Evolutionary conservation across 208 protist species (phyloP), one percentile per base, ranked within the genome.

Genomic region (Naegleria lovaniensis): DNA sequence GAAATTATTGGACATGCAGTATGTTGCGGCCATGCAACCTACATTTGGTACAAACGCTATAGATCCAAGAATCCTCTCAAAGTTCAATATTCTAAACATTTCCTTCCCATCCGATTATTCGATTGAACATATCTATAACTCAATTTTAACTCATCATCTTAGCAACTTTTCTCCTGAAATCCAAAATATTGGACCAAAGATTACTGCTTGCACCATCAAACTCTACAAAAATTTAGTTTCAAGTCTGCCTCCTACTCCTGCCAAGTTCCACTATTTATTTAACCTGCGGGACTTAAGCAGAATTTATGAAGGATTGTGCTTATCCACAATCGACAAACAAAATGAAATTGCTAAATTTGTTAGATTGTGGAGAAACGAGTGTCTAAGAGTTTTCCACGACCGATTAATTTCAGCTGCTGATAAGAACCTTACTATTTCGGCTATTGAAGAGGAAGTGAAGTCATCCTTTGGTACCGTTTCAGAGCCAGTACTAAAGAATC

Each of bases 201-300:
- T 99, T 48, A 99, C 98, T 11, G 90, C 93, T 48, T 95, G 97
- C 93, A 99, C 97, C 16, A 95, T 99, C 59, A 93, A 93, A 75
- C 92, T 99, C 38, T 99, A 99, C 93, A 92, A 96, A 55, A 55
- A 92, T 16, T 92, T 99, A 83, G 95, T 98, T 52, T 58, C 92
- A 5, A 85, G 92, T n/a, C 95, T 99, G 43, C 97, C 98, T 5
- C 97, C 98, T 36, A 99, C 98, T 16, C 98, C 98, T 22, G 95
- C 97, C 13, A 99, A 99, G 92, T 99, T 99, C 93, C 98, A 99
- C 93, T 99, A 99, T 93, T 96, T 99, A 86, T 99, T 99, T 95
- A 99, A 99, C 93, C 94, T 99, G 59, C 95, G 98, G 91, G 98
- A 99, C 92, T 93, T 99, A 29, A 98, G 96, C 58, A 94, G 98